Evolutionary conservation across 2,329 filamentous ascomycete species (phyloP).

Genomic region (Fusarium denticulatum): DNA sequence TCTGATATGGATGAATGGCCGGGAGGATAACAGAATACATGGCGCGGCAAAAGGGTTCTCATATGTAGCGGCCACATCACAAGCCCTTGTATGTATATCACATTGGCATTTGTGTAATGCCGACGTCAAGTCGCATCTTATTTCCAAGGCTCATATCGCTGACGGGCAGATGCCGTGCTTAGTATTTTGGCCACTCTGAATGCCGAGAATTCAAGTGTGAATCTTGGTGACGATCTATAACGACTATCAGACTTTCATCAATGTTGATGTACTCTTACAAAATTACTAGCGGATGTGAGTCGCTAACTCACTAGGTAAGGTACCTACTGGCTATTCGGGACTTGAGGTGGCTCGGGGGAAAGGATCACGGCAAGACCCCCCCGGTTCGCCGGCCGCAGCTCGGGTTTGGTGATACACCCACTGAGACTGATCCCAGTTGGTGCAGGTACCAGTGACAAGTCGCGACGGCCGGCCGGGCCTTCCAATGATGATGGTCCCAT

Average conservation of each 20-base stretch:
- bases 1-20: slow-evolving; percentile 10
- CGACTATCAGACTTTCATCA: neutral
- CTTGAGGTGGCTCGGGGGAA: slow-evolving; percentile 42
- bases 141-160: slow-evolving; percentile 1
- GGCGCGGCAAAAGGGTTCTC: neutral
- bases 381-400: slow-evolving; percentile 44
- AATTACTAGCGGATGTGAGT: slow-evolving; percentile 15
- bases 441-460: slow-evolving; percentile 41
- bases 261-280: neutral
- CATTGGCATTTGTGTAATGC: neutral
- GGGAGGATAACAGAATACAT: neutral
- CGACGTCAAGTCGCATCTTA: slow-evolving; percentile 17
- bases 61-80: neutral
- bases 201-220: slow-evolving; percentile 20
- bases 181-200: slow-evolving; percentile 21
- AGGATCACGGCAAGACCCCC: slow-evolving; percentile 43
- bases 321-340: slow-evolving; percentile 39
- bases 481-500: slow-evolving; percentile 38
- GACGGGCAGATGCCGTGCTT: slow-evolving; percentile 7
- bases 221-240: slow-evolving; percentile 24
- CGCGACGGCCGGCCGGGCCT: slow-evolving; percentile 26
- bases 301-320: slow-evolving; percentile 14
- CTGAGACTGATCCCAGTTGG: slow-evolving; percentile 19
- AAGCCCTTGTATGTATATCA: neutral
- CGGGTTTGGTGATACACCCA: slow-evolving; percentile 9